phyloP scores from a whole-genome alignment of 2,329 filamentous ascomycete genomes.

The Seiridium cupressi region DNA sequence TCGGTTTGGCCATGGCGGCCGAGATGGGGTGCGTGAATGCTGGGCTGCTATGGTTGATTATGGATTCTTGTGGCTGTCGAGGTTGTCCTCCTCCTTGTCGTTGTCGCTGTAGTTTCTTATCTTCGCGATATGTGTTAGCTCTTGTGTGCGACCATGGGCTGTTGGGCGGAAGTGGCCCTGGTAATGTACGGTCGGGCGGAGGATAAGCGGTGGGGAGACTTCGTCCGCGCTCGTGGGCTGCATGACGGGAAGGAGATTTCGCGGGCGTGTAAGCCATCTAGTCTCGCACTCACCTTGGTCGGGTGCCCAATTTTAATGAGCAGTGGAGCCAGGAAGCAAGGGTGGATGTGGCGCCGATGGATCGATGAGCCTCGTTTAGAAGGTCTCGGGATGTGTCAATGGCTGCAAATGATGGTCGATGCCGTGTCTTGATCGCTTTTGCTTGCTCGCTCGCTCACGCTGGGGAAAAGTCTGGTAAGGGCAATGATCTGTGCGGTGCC shows the following conservation, averaged over 20 bases:
- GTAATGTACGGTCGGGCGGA: conserved; percentile 11
- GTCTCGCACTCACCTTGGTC: conserved; percentile 23
- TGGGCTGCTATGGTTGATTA: neutral
- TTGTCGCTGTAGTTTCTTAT: conserved; percentile 4
- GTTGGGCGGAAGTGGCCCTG: conserved; percentile 8
- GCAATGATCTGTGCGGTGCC: too few relatives aligned
- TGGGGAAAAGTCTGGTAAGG: too few relatives aligned
- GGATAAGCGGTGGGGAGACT: conserved; percentile 9
- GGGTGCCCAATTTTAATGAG: conserved; percentile 26
- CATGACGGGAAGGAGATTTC: conserved; percentile 13
- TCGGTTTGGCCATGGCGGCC: conserved; percentile 54
- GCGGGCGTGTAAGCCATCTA: conserved; percentile 13
- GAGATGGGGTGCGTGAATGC: conserved; percentile 6
- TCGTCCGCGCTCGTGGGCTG: conserved; percentile 5
- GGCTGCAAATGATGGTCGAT: conserved; percentile 16
- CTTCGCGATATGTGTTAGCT: neutral
- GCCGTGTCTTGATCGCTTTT: neutral
- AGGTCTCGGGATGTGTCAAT: conserved; percentile 8
- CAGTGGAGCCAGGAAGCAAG: conserved; percentile 29
- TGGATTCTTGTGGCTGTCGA: conserved; percentile 3
- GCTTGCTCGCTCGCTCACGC: neutral
- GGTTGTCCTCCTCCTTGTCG: neutral
- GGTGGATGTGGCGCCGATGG: conserved; percentile 25
- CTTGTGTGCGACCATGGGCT: conserved; percentile 1
- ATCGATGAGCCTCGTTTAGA: conserved; percentile 18